These are phyloP conservation scores for Coniochaeta ligniaria DNA, from an alignment of 2,329 filamentous ascomycete species.

Conservation along the genomic window DNA sequence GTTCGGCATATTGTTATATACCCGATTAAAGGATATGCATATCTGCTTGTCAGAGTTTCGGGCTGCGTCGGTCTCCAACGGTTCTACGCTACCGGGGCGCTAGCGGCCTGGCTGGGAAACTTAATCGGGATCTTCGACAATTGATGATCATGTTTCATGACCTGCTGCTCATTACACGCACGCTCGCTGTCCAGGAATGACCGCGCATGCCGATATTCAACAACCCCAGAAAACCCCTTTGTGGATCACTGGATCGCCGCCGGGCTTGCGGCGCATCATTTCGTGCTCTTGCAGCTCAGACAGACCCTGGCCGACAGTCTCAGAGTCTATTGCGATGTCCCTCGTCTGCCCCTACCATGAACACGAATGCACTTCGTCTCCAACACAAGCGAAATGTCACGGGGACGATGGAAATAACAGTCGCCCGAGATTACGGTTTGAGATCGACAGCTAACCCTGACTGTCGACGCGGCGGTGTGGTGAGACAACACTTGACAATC, in stretches of 20 bases:
- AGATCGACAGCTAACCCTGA: neutral
- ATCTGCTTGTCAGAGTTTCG: neutral
- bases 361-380: neutral
- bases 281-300: neutral
- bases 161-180: neutral
- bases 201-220: neutral
- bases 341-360: neutral
- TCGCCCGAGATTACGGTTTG: neutral
- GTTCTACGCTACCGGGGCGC: neutral
- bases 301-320: neutral
- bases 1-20: too few relatives aligned
- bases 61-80: neutral
- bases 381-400: neutral
- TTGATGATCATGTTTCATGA: neutral
- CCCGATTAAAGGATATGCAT: neutral
- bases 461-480: neutral
- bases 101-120: neutral
- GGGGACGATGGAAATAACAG: neutral
- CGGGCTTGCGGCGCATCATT: neutral
- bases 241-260: neutral
- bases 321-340: neutral
- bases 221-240: neutral
- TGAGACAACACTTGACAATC: too few relatives aligned
- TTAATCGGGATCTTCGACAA: neutral
- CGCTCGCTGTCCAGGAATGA: neutral